Percentiles rank a stretch among this genome's conserved stretches.
Evolutionary conservation across 345 rosid species (phyloP).

Genomic region (Geranium brycei): DNA sequence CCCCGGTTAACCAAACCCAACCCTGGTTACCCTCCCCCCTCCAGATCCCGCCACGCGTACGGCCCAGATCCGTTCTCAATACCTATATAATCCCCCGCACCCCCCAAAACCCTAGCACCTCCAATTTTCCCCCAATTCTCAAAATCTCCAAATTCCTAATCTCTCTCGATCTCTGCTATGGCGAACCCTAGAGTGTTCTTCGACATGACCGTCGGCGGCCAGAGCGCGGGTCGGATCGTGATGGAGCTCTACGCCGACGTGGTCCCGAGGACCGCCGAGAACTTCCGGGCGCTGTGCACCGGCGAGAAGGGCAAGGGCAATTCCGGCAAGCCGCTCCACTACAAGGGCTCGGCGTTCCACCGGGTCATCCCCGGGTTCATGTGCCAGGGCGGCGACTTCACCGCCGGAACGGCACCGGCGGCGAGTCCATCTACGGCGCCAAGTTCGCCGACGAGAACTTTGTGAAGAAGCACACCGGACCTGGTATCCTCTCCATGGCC

Average conservation of each 20-base stretch:
- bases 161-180: slow-evolving; percentile 8
- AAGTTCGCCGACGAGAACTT: slow-evolving; percentile 76
- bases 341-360: slow-evolving; percentile 64
- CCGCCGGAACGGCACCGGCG: slow-evolving; percentile 75
- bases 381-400: slow-evolving; percentile 89
- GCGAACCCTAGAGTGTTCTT: slow-evolving; percentile 54
- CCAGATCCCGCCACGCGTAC: no score
- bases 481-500: slow-evolving; percentile 68
- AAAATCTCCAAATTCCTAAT: no score
- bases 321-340: slow-evolving; percentile 67
- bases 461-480: slow-evolving; percentile 59
- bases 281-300: slow-evolving; percentile 81
- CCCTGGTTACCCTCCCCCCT: no score
- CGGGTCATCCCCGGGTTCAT: slow-evolving; percentile 70
- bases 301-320: slow-evolving; percentile 56
- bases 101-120: no score
- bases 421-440: slow-evolving; percentile 63
- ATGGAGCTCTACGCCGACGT: slow-evolving; percentile 58
- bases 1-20: no score
- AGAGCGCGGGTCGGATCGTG: slow-evolving; percentile 40
- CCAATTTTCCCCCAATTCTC: no score
- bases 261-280: slow-evolving; percentile 53
- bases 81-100: no score
- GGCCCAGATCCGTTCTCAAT: no score
- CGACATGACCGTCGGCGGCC: slow-evolving; percentile 40